Conservation (phyloP, 202 grass and related monocot species). For the Brachypodium distachyon region DNA sequence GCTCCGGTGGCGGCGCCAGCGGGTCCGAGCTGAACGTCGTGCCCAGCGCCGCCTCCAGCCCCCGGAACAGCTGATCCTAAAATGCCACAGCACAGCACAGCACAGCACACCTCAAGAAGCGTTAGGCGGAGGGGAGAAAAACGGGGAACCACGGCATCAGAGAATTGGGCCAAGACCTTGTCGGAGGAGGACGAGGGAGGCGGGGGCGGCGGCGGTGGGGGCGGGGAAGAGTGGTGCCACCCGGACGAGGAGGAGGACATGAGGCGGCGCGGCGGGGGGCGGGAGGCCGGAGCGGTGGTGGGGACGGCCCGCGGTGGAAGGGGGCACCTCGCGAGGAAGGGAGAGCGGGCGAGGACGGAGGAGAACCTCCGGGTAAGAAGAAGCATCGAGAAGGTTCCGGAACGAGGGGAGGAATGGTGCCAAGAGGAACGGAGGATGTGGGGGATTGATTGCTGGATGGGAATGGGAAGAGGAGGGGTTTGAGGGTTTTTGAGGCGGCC, state of each 20-base stretch:
- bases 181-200: constrained; percentile 31
- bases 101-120: not conserved
- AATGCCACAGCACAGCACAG: not conserved
- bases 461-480: not conserved
- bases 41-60: constrained; percentile 64
- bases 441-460: constrained; percentile 3
- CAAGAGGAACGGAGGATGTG: not conserved
- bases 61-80: constrained; percentile 54
- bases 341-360: constrained; percentile 19
- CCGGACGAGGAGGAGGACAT: constrained; percentile 41
- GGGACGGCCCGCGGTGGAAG: constrained; percentile 11
- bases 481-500: constrained; percentile 10
- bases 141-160: not conserved
- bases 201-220: constrained; percentile 26
- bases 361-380: constrained; percentile 46
- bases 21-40: constrained; percentile 78
- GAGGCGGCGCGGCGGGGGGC: constrained; percentile 23
- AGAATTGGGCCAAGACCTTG: constrained; percentile 2
- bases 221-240: constrained; percentile 35
- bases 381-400: constrained; percentile 41
- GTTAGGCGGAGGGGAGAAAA: not conserved
- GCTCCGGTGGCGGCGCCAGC: constrained; percentile 46
- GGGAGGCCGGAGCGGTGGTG: not conserved
- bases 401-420: not conserved
- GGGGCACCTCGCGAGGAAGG: constrained; percentile 20